These are phyloP conservation scores for Trematosphaeria pertusa DNA, from an alignment of 2,329 filamentous ascomycete species.

Conservation along the genomic window DNA sequence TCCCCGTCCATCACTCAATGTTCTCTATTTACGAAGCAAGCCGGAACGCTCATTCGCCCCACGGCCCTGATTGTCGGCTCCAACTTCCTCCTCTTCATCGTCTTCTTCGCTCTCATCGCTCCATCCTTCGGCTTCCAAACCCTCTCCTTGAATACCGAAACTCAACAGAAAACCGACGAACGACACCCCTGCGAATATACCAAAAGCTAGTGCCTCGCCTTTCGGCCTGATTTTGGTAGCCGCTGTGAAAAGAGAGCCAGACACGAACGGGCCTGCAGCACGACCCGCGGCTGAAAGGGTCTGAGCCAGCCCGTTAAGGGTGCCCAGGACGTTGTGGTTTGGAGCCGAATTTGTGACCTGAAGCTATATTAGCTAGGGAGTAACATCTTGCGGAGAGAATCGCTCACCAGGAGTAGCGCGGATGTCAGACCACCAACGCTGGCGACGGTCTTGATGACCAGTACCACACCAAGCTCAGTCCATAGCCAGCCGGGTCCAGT, in stretches of 20 bases:
- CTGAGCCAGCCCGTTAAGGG: slow-evolving; percentile 91
- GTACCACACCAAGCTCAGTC: slow-evolving; percentile 76
- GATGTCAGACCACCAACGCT: slow-evolving; percentile 89
- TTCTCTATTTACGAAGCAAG: slow-evolving; percentile 35
- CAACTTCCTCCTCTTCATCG: slow-evolving; percentile 36
- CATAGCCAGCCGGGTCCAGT: slow-evolving; percentile 76
- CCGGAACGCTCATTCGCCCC: slow-evolving; percentile 36
- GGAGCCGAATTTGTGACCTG: slow-evolving; percentile 94
- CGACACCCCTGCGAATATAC: slow-evolving; percentile 82
- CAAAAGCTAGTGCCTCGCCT: slow-evolving; percentile 86
- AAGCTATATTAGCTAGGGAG: slow-evolving; percentile 16
- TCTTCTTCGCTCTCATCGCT: slow-evolving; percentile 46
- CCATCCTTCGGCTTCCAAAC: slow-evolving; percentile 66
- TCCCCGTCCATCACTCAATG: too few relatives aligned
- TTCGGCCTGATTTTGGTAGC: slow-evolving; percentile 76
- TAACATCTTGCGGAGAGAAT: neutral
- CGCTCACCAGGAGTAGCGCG: slow-evolving; percentile 80
- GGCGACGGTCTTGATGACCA: slow-evolving; percentile 89
- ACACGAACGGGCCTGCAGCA: slow-evolving; percentile 86
- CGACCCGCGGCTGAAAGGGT: slow-evolving; percentile 90
- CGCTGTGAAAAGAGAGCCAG: slow-evolving; percentile 83
- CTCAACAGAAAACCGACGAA: slow-evolving; percentile 82
- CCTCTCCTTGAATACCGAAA: slow-evolving; percentile 73
- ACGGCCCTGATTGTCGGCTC: slow-evolving; percentile 16
- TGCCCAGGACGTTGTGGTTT: slow-evolving; percentile 83